Evolutionary conservation across 1,284 basidiomycete species (phyloP).

Genomic region (Leccinum pallidistipes): DNA sequence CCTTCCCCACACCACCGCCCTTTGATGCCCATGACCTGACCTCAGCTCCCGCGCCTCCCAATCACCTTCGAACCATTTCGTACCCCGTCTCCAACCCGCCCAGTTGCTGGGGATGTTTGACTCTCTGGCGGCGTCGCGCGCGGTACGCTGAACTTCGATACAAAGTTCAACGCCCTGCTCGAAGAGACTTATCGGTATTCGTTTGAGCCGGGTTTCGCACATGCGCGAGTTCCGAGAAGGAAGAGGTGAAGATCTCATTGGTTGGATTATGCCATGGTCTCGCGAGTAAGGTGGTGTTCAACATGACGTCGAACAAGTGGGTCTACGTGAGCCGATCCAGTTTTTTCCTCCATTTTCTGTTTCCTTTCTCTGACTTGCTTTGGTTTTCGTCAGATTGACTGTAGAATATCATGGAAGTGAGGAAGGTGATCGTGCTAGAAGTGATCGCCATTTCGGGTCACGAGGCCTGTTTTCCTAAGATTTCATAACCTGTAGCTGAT

Average conservation of each 20-base stretch:
- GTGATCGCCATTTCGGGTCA: constrained; percentile 49
- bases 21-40: constrained; percentile 20
- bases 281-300: too few species aligned
- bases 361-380: neutral
- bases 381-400: neutral
- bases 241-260: too few species aligned
- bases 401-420: constrained; percentile 42
- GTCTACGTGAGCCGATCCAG: constrained; percentile 63
- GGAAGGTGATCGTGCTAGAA: constrained; percentile 47
- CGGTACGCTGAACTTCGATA: constrained; percentile 38
- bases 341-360: neutral
- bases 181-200: constrained; percentile 68
- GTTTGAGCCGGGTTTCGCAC: constrained; percentile 65
- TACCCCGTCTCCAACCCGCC: neutral
- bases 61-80: constrained; percentile 10
- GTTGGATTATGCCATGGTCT: too few species aligned
- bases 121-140: constrained; percentile 23
- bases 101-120: neutral
- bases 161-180: constrained; percentile 63
- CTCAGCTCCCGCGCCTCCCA: constrained; percentile 17
- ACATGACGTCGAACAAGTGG: constrained; percentile 69
- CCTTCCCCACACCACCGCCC: constrained; percentile 26
- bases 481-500: constrained; percentile 22
- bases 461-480: constrained; percentile 19
- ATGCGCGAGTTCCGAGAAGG: constrained; percentile 8